Evolutionary conservation across 129 eudicot species (phyloP).

Genomic region (Lonicera japonica): DNA sequence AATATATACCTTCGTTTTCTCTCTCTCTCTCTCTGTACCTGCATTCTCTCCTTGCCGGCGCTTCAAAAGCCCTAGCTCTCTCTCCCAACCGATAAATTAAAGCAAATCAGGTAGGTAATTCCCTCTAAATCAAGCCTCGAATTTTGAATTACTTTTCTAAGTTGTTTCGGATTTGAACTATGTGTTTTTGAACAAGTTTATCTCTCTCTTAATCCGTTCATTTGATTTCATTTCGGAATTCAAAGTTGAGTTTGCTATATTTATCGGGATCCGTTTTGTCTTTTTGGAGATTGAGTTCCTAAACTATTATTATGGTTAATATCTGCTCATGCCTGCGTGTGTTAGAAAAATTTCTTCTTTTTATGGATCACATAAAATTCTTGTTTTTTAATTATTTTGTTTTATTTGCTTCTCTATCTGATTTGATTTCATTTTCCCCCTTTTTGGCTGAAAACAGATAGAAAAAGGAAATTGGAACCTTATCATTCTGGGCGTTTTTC

Average conservation of each 20-base stretch:
- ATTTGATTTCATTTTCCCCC: neutral
- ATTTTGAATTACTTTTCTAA: neutral
- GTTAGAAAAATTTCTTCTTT: no score
- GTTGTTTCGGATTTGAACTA: neutral
- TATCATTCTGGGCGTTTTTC: neutral
- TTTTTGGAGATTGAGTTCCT: neutral
- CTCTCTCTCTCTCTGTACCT: neutral
- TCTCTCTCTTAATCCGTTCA: neutral
- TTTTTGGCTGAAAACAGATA: neutral
- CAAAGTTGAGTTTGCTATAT: neutral
- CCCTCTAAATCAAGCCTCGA: neutral
- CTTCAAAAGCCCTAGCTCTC: constrained; percentile 52
- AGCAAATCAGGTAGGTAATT: no score
- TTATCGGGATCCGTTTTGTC: neutral
- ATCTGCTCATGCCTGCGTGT: neutral
- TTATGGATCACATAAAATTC: neutral
- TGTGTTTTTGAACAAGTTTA: neutral
- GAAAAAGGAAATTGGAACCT: neutral
- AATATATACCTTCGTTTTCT: constrained; percentile 9
- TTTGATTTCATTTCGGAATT: neutral
- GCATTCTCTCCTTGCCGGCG: constrained; percentile 36
- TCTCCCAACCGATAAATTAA: neutral
- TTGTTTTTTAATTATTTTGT: no score
- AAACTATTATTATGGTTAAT: neutral
- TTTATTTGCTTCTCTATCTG: neutral